Evolutionary conservation across 1,139 yeast species (phyloP), one percentile per base, ranked within the genome.

Genomic region (Blastobotrys ciferrii): DNA sequence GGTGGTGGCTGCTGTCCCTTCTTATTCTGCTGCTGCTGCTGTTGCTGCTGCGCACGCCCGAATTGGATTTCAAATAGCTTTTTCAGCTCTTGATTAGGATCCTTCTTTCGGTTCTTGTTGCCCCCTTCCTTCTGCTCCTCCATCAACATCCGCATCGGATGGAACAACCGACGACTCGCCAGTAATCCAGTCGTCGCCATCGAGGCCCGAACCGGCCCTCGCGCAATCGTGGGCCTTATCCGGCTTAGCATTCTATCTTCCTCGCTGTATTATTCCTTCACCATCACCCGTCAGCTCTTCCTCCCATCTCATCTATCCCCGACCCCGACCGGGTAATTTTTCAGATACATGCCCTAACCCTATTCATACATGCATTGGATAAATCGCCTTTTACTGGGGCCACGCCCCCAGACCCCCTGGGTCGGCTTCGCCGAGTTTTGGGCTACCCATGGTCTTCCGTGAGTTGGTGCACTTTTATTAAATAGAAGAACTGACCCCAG

Each of bases 61-160:
- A 48, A 48, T 13, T 45, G 45, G 17, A 48, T 30, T 19, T 48
- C 48, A 15, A 48, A 48, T 3, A 48, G n/a, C 43, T 48, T 48
- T 30, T 19, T 36, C 30, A 46, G 47, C 17, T 40, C 20, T 15
- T 41, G 36, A 9, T 30, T 32, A 13, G 40, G 28, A 18, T 42
- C 35, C 39, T 42, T 42, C 32, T 36, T 19, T 12, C 30, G 42
- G n/a, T 36, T 36, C 40, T 36, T 36, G 11, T 36, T 15, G n/a
- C 17, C 18, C 7, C 18, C 40, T 19, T 19, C 30, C 3, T 17
- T 7, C 15, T 9, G 40, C 13, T 13, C 3, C 28, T 5, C 28
- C n/a, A 14, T 4, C 13, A 15, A 36, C 14, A 23, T 36, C 13
- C 19, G 28, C 25, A 36, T 17, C 9, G 40, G 19, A 12, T 31